Evolutionary conservation across 148 eudicot genomes (phyloP).

Genomic region (Nyssa sinensis): DNA sequence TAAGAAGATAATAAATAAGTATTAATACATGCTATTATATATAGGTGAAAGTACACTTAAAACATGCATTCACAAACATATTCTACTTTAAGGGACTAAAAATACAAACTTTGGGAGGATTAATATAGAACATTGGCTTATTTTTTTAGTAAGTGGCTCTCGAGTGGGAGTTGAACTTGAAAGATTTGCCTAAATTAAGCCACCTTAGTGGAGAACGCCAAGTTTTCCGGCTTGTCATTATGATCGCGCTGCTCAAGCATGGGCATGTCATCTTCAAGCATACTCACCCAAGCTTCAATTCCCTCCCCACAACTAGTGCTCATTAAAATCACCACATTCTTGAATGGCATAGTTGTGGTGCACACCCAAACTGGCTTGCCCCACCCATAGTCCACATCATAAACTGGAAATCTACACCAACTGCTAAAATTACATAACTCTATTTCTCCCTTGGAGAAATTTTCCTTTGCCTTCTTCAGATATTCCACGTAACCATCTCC

Average conservation of each 20-base stretch:
- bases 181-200: too few species aligned
- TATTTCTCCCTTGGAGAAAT: background rate
- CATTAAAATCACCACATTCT: slow-evolving; percentile 11
- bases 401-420: slow-evolving; percentile 16
- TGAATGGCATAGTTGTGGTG: slow-evolving; percentile 1
- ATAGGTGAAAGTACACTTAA: too few species aligned
- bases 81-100: too few species aligned
- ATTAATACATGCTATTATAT: too few species aligned
- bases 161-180: too few species aligned
- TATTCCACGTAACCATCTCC: background rate
- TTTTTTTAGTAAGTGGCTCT: too few species aligned
- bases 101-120: too few species aligned
- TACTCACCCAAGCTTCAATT: background rate
- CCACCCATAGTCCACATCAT: slow-evolving; percentile 30
- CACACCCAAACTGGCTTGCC: slow-evolving; percentile 26
- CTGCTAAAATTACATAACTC: slow-evolving; percentile 17
- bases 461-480: background rate
- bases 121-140: too few species aligned
- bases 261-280: background rate
- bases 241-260: background rate
- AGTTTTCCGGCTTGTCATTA: background rate
- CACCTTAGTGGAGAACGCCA: too few species aligned
- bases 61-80: too few species aligned
- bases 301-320: slow-evolving; percentile 11
- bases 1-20: too few species aligned